Evolutionary conservation across 2,329 filamentous ascomycete species (phyloP), one percentile per base, ranked within the genome.

Genomic region (Penicillium hesseltinei): DNA sequence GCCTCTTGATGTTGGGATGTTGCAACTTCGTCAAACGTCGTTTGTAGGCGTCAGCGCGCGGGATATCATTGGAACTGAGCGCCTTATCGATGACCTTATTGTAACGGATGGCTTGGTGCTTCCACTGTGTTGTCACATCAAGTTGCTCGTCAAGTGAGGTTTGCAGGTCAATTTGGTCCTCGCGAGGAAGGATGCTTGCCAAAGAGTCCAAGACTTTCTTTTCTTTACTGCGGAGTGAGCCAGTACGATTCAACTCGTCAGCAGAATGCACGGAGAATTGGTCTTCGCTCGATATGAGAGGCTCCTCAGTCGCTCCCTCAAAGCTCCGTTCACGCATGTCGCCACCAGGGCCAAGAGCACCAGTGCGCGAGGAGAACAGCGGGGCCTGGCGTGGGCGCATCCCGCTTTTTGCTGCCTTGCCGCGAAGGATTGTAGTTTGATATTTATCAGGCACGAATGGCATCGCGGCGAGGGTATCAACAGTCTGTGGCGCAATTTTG

Each of bases 341-440:
- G 23, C 1, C 1, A 2, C 15, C 2, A 17, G 42, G 23, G 19
- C 61, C 57, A 25, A 66, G 59, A 39, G 61, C 43, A 35, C 63
- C 63, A 29, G 53, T 53, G 7, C 9, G 50, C 5, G 51, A 43
- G 15, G 54, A 51, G 13, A n/a, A 59, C 42, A 33, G 23, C 15
- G 6, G 49, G 33, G 29, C 23, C 11, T 25, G 33, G 27, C 23
- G 27, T 29, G 27, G 25, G 49, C 46, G 40, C 29, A n/a, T 38
- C 31, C 19, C 35, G 25, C 5, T 54, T 43, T 17, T 56, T 52
- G 45, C 73, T 66, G 3, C 63, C 56, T 53, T 64, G 62, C 47
- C 69, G 11, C 75, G 74, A 42, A 78, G 69, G n/a, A 78, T 63
- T 31, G 73, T 62, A 25, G 70, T 74, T 60, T 79, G 76, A 50